These are phyloP conservation scores for Acacia concinna DNA, from an alignment of 331 rosid species.

Conservation along the genomic window DNA sequence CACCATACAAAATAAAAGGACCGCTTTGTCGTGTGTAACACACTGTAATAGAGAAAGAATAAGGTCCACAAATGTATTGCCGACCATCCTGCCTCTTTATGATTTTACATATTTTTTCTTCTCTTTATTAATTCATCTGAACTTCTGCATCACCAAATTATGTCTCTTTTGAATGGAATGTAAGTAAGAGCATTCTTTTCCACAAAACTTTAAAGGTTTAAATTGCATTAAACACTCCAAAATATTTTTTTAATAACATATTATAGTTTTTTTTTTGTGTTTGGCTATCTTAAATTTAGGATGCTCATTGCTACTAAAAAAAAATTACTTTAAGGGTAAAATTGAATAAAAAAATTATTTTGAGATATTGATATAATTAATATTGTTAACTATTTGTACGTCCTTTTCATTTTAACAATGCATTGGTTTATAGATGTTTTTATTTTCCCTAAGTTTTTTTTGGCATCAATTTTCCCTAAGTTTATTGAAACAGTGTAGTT, in stretches of 20 bases:
- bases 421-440: no score
- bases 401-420: not conserved
- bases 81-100: not conserved
- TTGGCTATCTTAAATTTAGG: no score
- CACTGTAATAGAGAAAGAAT: not conserved
- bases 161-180: not conserved
- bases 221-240: no score
- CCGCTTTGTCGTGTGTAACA: not conserved
- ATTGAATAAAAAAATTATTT: no score
- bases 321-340: no score
- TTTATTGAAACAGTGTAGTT: no score
- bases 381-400: not conserved
- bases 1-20: not conserved
- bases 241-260: no score
- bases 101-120: not conserved
- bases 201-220: not conserved
- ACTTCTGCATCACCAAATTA: not conserved
- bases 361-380: not conserved
- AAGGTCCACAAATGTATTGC: not conserved
- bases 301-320: no score
- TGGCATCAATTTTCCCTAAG: no score
- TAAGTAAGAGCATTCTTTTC: not conserved
- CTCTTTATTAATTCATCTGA: not conserved
- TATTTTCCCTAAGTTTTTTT: no score
- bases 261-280: no score